These are phyloP conservation scores for Rhododendron ovatum DNA, from an alignment of 148 eudicot species.

Conservation along the genomic window DNA sequence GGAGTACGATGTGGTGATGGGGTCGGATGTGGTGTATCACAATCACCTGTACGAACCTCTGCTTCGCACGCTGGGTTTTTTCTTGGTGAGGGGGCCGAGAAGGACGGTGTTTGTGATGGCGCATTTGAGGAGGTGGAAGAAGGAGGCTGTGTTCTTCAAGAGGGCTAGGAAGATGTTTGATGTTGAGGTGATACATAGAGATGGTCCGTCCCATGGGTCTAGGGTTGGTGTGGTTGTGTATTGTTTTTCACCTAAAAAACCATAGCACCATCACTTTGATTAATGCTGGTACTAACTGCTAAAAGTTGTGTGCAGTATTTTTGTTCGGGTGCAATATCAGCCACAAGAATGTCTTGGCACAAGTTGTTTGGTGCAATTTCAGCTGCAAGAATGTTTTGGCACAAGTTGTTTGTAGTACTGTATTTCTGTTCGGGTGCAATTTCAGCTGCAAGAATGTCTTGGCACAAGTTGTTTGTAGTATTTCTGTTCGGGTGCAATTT, in stretches of 20 bases:
- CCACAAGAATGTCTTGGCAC: no score
- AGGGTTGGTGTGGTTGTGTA: slow-evolving; percentile 66
- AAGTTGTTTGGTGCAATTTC: neutral
- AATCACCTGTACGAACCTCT: slow-evolving; percentile 63
- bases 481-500: no score
- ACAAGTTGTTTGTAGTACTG: no score
- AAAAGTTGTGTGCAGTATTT: neutral
- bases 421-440: no score
- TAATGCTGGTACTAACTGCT: no score
- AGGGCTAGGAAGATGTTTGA: slow-evolving; percentile 61
- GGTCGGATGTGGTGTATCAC: slow-evolving; percentile 83
- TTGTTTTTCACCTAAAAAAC: slow-evolving; percentile 35
- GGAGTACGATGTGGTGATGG: slow-evolving; percentile 56
- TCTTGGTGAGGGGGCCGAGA: slow-evolving; percentile 24
- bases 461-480: neutral
- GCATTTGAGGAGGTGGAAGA: slow-evolving; percentile 89
- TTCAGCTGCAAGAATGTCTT: no score
- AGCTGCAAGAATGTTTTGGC: no score
- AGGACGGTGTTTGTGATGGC: slow-evolving; percentile 67
- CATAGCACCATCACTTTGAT: neutral
- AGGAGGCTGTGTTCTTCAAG: slow-evolving; percentile 66
- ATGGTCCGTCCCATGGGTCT: slow-evolving; percentile 39
- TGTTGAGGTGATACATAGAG: slow-evolving; percentile 48
- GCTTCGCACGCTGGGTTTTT: slow-evolving; percentile 52
- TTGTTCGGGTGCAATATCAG: no score